A percentile compares a stretch with the other conserved stretches of the same genome.
Conservation (phyloP, 192 early-diverging fungal species). For the Backusella sp. region DNA sequence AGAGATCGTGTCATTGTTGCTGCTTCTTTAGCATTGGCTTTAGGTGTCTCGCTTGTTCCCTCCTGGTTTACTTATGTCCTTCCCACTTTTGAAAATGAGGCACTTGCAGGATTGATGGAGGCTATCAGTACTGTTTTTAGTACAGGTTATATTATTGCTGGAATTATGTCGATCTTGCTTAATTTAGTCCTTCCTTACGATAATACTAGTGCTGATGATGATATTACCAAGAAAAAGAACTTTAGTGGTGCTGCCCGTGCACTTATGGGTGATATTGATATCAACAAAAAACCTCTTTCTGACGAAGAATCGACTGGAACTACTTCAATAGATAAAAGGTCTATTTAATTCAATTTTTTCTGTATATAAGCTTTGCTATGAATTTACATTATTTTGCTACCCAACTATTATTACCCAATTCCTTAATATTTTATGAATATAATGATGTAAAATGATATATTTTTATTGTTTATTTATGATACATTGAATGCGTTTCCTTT, state of each 20-base stretch:
- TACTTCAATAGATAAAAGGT: background rate
- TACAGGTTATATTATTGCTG: conserved; percentile 45
- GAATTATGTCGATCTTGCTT: conserved; percentile 43
- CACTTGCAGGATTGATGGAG: conserved; percentile 44
- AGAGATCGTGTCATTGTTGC: conserved; percentile 55
- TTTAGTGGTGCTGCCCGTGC: background rate
- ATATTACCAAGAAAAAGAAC: background rate
- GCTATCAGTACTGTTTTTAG: conserved; percentile 46
- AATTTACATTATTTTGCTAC: background rate
- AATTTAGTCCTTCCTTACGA: conserved; percentile 41
- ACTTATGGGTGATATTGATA: background rate
- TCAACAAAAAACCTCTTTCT: background rate
- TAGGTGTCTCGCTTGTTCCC: conserved; percentile 51
- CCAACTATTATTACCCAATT: background rate
- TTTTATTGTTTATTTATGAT: background rate
- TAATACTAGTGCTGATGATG: background rate
- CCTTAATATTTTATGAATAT: background rate
- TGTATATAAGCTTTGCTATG: background rate
- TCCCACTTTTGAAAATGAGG: conserved; percentile 32
- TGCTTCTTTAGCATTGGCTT: conserved; percentile 42
- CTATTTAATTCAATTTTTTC: background rate
- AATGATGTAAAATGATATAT: background rate
- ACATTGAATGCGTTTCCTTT: background rate
- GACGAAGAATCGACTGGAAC: background rate
- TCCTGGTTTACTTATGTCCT: conserved; percentile 50